Base-by-base conservation (phyloP, 108 stramenopile genomes). In the Fragilaria radians region DNA sequence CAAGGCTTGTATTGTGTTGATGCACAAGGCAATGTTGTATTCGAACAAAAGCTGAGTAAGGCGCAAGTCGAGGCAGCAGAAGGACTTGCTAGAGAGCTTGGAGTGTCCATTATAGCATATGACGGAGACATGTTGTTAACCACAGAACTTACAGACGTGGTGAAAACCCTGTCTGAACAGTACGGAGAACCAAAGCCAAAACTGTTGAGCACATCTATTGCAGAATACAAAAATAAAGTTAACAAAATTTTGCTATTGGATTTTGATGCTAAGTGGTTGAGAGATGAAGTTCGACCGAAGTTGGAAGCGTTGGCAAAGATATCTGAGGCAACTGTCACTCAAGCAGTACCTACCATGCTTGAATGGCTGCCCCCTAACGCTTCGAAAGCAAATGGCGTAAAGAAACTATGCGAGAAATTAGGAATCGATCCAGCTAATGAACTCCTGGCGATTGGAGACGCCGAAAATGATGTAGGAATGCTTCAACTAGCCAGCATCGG, bases 381-480 rank as follows among this genome's bases (percentile, higher is more conserved):
- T 61, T 85, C 86, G 22, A 97, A 97, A 60, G 93, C 85, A 1
- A 30, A 77, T 32, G 96, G 96, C 2, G 96, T 97, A 0, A 56
- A 71, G 63, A 76, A 85, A 45, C 56, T 95, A 3, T 90, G 91
- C 52, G 76, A 83, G 46, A 77, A 73, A 54, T 54, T 94, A 19
- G 82, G 78, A 1, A 70, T 97, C 29, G 67, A 94, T 63, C 71
- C 79, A 7, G 53, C 46, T 29, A 66, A 55, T 0, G 76, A 93
- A 36, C 57, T 93, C 29, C 50, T 93, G 46, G 89, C 96, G 25
- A 28, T 94, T 46, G 96, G 96, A 17, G 96, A 97, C 70, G 96
- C 91, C 24, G 94, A 97, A 63, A 97, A 97, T 70, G 96, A 97
- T 71, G 72, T 77, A 3, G 88, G 67, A 4, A 93, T 95, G 89